Evolutionary conservation across 2,329 filamentous ascomycete species (phyloP).

Genomic region (Apiospora arundinis): DNA sequence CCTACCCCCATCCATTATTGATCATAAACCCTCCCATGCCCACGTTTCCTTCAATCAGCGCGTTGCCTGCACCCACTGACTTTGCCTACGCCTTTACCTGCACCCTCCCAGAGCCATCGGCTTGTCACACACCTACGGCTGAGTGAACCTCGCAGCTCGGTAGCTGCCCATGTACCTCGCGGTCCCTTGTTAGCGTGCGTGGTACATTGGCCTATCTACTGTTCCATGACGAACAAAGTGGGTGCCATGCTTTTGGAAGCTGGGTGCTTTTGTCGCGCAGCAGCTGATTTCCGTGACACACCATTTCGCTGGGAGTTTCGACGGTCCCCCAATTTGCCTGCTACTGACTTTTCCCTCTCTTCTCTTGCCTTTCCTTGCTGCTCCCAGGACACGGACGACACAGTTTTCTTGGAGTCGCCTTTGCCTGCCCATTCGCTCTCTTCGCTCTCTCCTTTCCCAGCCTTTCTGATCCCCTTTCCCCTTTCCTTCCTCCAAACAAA

Average conservation of each 20-base stretch:
- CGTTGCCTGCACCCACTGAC: slow-evolving; percentile 22
- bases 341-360: slow-evolving; percentile 30
- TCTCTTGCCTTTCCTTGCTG: slow-evolving; percentile 25
- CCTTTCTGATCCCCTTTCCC: not conserved
- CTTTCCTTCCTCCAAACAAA: slow-evolving; percentile 21
- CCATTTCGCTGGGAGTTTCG: slow-evolving; percentile 38
- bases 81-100: slow-evolving; percentile 27
- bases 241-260: slow-evolving; percentile 22
- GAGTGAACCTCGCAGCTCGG: slow-evolving; percentile 1
- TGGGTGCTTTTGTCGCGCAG: slow-evolving; percentile 20
- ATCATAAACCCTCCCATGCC: slow-evolving; percentile 17
- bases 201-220: slow-evolving; percentile 31
- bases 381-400: slow-evolving; percentile 13
- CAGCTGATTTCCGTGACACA: slow-evolving; percentile 41
- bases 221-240: slow-evolving; percentile 23
- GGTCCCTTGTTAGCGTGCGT: slow-evolving; percentile 38
- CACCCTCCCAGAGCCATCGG: slow-evolving; percentile 28
- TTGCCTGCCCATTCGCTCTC: slow-evolving; percentile 25
- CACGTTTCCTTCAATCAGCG: slow-evolving; percentile 27
- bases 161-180: slow-evolving; percentile 35
- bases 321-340: slow-evolving; percentile 21
- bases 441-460: not conserved
- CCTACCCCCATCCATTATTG: slow-evolving; percentile 25
- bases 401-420: slow-evolving; percentile 33
- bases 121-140: slow-evolving; percentile 26